A percentile compares a stretch with the other conserved stretches of the same genome.
Evolutionary conservation across 2,329 filamentous ascomycete genomes (phyloP).

Genomic region (Aspergillus clavatus): DNA sequence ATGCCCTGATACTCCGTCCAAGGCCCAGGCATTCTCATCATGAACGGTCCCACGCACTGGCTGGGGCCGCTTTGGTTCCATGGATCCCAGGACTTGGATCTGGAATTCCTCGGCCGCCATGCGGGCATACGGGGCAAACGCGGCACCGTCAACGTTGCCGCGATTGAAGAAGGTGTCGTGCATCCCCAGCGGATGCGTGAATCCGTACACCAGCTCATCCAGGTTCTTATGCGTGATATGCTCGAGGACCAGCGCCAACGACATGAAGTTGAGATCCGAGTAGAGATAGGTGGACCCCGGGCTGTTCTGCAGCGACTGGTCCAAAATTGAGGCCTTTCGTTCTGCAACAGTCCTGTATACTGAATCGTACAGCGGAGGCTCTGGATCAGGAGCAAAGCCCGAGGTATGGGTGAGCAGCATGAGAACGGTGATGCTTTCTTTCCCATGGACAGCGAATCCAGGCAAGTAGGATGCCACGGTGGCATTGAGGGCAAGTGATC

Average conservation of each 20-base stretch:
- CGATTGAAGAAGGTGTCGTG: constrained; percentile 32
- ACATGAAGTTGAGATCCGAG: constrained; percentile 36
- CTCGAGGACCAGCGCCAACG: constrained; percentile 27
- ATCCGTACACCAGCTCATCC: constrained; percentile 24
- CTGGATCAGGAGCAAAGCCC: constrained; percentile 28
- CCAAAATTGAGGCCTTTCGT: constrained; percentile 23
- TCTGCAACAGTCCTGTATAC: constrained; percentile 23
- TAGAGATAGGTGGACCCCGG: constrained; percentile 30
- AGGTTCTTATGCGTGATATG: constrained; percentile 21
- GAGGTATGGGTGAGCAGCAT: constrained; percentile 34
- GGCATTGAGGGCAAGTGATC: constrained; percentile 20
- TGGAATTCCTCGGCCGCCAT: constrained; percentile 33
- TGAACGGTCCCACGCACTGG: constrained; percentile 37
- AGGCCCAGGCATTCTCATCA: constrained; percentile 35
- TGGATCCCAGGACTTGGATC: constrained; percentile 23
- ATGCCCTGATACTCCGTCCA: constrained; percentile 33
- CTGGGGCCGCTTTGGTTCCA: constrained; percentile 33
- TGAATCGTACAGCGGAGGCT: constrained; percentile 19
- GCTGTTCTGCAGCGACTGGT: constrained; percentile 19
- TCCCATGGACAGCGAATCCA: constrained; percentile 29
- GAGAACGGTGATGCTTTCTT: constrained; percentile 30
- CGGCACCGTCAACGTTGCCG: constrained; percentile 25
- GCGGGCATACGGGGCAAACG: constrained; percentile 19
- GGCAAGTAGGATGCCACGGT: constrained; percentile 32
- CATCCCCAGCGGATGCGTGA: constrained; percentile 26